Evolutionary conservation across 495 filamentous ascomycete genomes (phyloP), one percentile per base, ranked within the genome.

Genomic region (Cladorrhinum samala): DNA sequence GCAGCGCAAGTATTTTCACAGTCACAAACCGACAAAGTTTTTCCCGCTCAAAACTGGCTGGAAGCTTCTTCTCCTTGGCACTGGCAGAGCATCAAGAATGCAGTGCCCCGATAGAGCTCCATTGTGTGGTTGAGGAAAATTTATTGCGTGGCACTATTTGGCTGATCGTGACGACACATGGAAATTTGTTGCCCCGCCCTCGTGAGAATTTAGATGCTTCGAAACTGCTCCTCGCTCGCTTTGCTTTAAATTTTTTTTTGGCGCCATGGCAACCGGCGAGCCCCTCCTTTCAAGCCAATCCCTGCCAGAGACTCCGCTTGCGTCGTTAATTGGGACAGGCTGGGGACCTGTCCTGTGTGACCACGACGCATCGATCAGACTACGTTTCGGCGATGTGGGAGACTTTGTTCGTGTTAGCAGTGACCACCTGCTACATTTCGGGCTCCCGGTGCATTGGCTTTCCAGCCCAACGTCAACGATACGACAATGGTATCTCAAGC

Each of bases 391-490:
- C 30, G 17, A 40, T n/a, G 37, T 42, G 50, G 56, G 50, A 51
- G 51, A 24, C 46, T 51, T 50, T 44, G 3, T 11, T 6, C 36
- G 43, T 33, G 46, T 41, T 19, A 24, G 46, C 18, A 18, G 23
- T 24, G 19, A 9, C 43, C 42, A 18, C 40, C 23, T 36, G 48
- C 11, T 6, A 24, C 45, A 24, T 21, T 48, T 65, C 58, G 58
- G 62, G 60, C 57, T 58, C 23, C 40, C 30, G 43, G 48, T 36
- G 50, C 46, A 17, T 53, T 46, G 42, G 21, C 43, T 37, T 57
- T 56, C 46, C 62, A 63, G 60, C 62, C 62, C 62, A 65, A 65
- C 60, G 33, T 43, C 41, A 18, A 37, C 9, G 16, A 54, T 57
- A 41, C 51, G 43, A 54, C 55, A 45, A 52, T 54, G 38, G n/a